phyloP scores from a whole-genome alignment of 2,329 filamentous ascomycete species.

The Pyrenophora teres region DNA sequence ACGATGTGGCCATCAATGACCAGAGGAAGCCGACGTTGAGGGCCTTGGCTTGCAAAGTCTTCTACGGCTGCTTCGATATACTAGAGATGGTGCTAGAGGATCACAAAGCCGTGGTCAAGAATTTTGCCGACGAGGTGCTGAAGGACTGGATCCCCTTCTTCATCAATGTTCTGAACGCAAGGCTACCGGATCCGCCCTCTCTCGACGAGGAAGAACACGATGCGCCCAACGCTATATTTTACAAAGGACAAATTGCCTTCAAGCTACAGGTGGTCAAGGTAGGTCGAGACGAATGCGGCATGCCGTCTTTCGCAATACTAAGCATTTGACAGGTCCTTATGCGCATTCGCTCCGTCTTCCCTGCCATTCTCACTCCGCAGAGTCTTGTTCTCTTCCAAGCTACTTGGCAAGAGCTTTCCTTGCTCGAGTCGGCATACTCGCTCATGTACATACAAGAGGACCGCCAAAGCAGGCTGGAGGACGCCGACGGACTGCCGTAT shows the following conservation, averaged over 20 bases:
- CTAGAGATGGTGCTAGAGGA: constrained; percentile 97
- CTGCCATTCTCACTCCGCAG: constrained; percentile 78
- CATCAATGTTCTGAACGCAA: constrained; percentile 73
- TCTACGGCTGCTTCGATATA: constrained; percentile 89
- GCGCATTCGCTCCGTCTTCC: constrained; percentile 84
- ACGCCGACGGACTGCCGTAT: constrained; percentile 89
- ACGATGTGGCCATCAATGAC: constrained; percentile 78
- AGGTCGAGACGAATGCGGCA: constrained; percentile 17
- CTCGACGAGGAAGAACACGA: constrained; percentile 64
- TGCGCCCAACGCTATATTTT: constrained; percentile 63
- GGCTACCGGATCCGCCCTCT: constrained; percentile 65
- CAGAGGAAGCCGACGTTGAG: constrained; percentile 75
- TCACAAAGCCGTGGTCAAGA: constrained; percentile 81
- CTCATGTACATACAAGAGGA: constrained; percentile 85
- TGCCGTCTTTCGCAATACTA: constrained; percentile 4
- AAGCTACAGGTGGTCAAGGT: constrained; percentile 91
- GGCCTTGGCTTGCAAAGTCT: constrained; percentile 85
- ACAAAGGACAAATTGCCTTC: constrained; percentile 81
- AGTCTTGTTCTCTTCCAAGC: constrained; percentile 82
- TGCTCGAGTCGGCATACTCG: constrained; percentile 74
- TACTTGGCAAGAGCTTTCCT: constrained; percentile 84
- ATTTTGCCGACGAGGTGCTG: constrained; percentile 85
- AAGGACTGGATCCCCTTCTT: constrained; percentile 90
- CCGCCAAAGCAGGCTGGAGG: constrained; percentile 84
- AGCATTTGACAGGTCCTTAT: constrained; percentile 69